Evolutionary conservation across 2,329 filamentous ascomycete species (phyloP), one percentile per base, ranked within the genome.

Genomic region (Fusarium buxicola): DNA sequence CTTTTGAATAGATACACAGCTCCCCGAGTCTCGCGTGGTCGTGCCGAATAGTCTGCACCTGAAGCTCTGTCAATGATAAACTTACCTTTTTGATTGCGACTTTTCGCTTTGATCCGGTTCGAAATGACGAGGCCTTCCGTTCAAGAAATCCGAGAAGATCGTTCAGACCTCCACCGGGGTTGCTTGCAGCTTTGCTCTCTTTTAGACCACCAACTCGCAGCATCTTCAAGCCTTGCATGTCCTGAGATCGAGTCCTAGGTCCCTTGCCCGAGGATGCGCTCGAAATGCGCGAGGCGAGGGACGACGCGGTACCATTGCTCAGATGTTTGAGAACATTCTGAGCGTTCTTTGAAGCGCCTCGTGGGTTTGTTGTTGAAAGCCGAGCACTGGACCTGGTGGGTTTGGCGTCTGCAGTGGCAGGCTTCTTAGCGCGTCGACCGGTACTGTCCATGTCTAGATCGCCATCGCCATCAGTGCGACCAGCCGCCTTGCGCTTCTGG

Each of bases 11-110:
- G 60, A 58, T 66, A 58, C 50, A 63, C 60, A 40, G 57, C 55
- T 63, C 54, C 55, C 57, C 55, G 44, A 59, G 44, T 55, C 61
- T 66, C 57, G 58, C 54, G 60, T 58, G 59, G 57, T 48, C 55
- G 60, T 57, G 65, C 58, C 54, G 58, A 53, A 60, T 61, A 45
- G 40, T 64, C 58, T 50, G 59, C 63, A 73, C 72, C 74, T 70
- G 69, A 68, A 70, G 58, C 55, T 64, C 56, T 56, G 72, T 76
- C 71, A 73, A 74, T 70, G 65, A 65, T 61, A 50, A 76, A 90
- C 89, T 86, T 91, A 93, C 91, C 88, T 92, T 92, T 79, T 86
- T 88, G 63, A 94, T 88, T 73, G 83, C 87, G 69, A 91, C 80
- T 66, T 81, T 79, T 70, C 84, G 81, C 71, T 78, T 72, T 73